Conservation (phyloP, 768 basidiomycete species). For the Pulveroboletus frians region DNA sequence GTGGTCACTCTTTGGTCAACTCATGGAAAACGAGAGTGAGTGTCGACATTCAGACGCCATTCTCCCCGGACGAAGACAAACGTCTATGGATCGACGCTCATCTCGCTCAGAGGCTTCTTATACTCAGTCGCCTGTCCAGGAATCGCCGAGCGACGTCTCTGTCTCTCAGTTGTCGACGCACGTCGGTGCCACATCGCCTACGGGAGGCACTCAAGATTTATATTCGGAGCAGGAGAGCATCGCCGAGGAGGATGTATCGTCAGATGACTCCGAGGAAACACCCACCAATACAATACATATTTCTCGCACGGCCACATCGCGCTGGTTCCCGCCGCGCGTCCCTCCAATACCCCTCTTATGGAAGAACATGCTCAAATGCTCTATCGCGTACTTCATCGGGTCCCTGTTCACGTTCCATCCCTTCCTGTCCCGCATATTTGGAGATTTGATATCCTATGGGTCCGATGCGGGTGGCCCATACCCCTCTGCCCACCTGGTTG, state of each 20-base stretch:
- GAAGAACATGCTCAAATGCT: slow-evolving; percentile 84
- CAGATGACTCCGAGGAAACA: slow-evolving; percentile 12
- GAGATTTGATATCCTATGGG: slow-evolving; percentile 51
- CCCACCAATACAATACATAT: slow-evolving; percentile 4
- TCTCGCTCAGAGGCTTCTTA: not conserved
- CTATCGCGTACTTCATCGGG: slow-evolving; percentile 82
- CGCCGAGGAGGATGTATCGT: slow-evolving; percentile 13
- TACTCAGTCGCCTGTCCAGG: slow-evolving; percentile 4
- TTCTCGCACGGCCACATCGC: not conserved
- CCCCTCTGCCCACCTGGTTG: slow-evolving; percentile 85
- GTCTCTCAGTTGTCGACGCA: not conserved
- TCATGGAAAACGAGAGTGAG: slow-evolving; percentile 64
- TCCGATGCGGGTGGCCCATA: slow-evolving; percentile 49
- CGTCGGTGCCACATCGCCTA: not conserved
- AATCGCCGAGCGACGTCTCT: not conserved
- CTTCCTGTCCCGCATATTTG: slow-evolving; percentile 61
- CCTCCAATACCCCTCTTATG: slow-evolving; percentile 47
- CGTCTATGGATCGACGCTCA: not conserved
- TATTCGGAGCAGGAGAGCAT: not conserved
- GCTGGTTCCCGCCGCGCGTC: slow-evolving; percentile 16
- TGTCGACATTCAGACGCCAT: slow-evolving; percentile 14
- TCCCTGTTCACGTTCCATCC: slow-evolving; percentile 92
- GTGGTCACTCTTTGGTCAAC: slow-evolving; percentile 67
- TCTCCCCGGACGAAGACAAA: slow-evolving; percentile 2
- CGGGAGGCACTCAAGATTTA: not conserved